Base-by-base conservation (phyloP, 495 filamentous ascomycete genomes). In the Talaromyces liani region DNA sequence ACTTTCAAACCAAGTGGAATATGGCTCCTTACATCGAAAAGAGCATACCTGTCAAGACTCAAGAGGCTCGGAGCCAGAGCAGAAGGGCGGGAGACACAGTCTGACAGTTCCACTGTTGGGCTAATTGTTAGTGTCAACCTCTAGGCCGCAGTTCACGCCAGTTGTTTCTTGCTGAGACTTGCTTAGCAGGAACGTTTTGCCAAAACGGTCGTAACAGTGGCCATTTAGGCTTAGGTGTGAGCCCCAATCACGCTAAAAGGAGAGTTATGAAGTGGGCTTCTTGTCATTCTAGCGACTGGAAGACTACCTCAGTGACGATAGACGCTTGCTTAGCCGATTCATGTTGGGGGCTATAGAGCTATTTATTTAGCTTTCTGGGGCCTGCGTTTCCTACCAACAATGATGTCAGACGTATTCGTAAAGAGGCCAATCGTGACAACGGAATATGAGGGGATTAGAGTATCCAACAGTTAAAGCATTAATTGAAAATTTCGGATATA, bases 281-380 rank as follows among this genome's bases (percentile, higher is more conserved):
- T 54, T 6, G 49, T 49, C 45, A 49, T 18, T 49, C 53, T 29
- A 25, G 51, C 24, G 18, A 4, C 24, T 36, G 9, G 33, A 36
- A 36, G 33, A 36, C 33, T 9, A 10, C 9, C 18, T 54, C 18
- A 56, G 53, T 29, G 22, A 56, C 53, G 53, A 56, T 56, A 56
- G 24, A 56, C 22, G 53, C 53, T 56, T 25, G 53, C 24, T 24
- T 56, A 29, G 14, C 12, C 22, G 12, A 56, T 56, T 56, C 22
- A 29, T 56, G 53, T 56, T 56, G 53, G 53, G 53, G 53, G 53
- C 53, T 56, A 56, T 25, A 56, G 51, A 54, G 22, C 27, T 22
- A 56, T 56, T 56, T 29, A 56, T 27, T 56, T 56, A 27, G 22
- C 53, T 56, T 29, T 56, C 53, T 27, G 53, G 53, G 22, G 53